Conservation (phyloP, 1,284 basidiomycete species). For the Tylopilus sp. region DNA sequence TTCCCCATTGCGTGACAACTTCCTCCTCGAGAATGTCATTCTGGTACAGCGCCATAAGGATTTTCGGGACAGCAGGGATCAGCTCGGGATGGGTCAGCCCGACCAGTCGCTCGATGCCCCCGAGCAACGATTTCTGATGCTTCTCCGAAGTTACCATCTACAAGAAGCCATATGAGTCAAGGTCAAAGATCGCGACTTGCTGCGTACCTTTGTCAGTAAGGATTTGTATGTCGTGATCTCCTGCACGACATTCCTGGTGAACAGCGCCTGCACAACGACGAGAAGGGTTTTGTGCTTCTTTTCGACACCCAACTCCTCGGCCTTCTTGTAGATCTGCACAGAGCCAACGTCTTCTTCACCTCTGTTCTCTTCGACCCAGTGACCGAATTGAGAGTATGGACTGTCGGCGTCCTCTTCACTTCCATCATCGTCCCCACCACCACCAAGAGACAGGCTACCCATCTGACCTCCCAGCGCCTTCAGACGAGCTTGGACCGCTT, state of each 20-base stretch:
- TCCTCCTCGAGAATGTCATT: slow-evolving; percentile 92
- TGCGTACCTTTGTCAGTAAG: slow-evolving; percentile 77
- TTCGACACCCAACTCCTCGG: slow-evolving; percentile 88
- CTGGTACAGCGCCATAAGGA: slow-evolving; percentile 95
- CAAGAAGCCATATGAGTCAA: slow-evolving; percentile 7
- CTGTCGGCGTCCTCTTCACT: slow-evolving; percentile 86
- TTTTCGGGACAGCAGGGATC: slow-evolving; percentile 74
- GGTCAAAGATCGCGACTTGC: neutral
- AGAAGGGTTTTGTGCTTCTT: slow-evolving; percentile 94
- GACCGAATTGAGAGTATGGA: slow-evolving; percentile 81
- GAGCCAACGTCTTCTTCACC: slow-evolving; percentile 49
- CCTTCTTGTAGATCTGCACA: slow-evolving; percentile 82
- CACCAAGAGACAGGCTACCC: slow-evolving; percentile 36
- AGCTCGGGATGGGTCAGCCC: slow-evolving; percentile 70
- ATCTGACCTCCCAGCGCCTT: slow-evolving; percentile 72
- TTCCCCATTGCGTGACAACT: slow-evolving; percentile 89
- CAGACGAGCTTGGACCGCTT: slow-evolving; percentile 85
- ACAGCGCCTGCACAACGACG: slow-evolving; percentile 84
- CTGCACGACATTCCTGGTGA: slow-evolving; percentile 70
- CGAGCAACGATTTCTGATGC: slow-evolving; percentile 92
- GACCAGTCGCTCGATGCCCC: slow-evolving; percentile 82
- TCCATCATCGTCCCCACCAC: slow-evolving; percentile 64
- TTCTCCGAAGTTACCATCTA: slow-evolving; percentile 83
- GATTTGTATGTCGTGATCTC: slow-evolving; percentile 75
- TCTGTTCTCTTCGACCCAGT: slow-evolving; percentile 83